Evolutionary conservation across 176 grass and related monocot species (phyloP), one percentile per base, ranked within the genome.

Genomic region (Metroxylon sagu): DNA sequence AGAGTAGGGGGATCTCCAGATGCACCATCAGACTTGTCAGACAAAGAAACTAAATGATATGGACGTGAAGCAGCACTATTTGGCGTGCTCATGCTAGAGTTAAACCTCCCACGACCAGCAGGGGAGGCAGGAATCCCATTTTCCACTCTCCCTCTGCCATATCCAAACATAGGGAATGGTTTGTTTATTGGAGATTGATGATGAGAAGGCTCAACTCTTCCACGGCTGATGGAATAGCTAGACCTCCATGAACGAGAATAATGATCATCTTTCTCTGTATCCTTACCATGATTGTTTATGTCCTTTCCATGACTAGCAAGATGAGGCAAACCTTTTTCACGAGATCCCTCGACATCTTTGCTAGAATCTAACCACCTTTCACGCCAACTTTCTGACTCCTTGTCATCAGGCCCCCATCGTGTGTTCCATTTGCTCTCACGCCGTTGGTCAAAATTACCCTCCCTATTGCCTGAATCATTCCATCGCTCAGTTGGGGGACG

Each of bases 361-460:
- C 65, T 55, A 50, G 80, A 71, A 72, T 90, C 91, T 1, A 57
- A 64, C 86, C 80, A 87, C 62, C 69, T 87, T n/a, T 80, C 85
- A 63, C 86, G 83, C 76, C 80, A 71, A 63, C 67, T 85, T 62
- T 80, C 86, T 79, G 79, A 76, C 65, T 96, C 86, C 66, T 90
- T 90, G n/a, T 88, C 85, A 72, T 73, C 84, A 26, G 86, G 67
- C 50, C 77, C 91, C 91, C 91, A 89, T 53, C 88, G 81, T 66
- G 78, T 75, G 30, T 66, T 86, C 94, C 94, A 89, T 57, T 99
- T 98, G 72, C 65, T 83, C 73, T 91, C 93, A 76, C 87, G 83
- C 5, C 84, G 82, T 62, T 87, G 86, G 25, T 89, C 79, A 56
- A 64, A 79, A 54, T 71, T 87, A 16, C 76, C 79, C 57, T 90